Percentiles rank a stretch among this genome's conserved stretches.
These are phyloP conservation scores for Blastobotrys persicus DNA, from an alignment of 1,139 yeast genomes.

Conservation along the genomic window DNA sequence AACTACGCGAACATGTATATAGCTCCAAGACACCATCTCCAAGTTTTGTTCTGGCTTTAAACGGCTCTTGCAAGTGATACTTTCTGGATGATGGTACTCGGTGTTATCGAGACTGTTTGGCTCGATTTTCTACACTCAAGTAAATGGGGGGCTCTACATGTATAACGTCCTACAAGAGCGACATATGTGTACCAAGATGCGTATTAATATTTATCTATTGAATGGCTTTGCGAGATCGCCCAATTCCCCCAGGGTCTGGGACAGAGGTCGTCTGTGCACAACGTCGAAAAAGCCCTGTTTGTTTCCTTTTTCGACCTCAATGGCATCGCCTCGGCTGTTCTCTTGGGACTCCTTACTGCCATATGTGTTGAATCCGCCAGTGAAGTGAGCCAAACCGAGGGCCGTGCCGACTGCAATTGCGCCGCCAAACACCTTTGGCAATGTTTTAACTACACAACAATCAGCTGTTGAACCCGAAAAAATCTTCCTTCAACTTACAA, in stretches of 20 bases:
- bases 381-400: slow-evolving; percentile 46
- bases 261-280: slow-evolving; percentile 75
- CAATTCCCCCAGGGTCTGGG: slow-evolving; percentile 73
- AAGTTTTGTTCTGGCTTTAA: too few relatives aligned
- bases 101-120: too few relatives aligned
- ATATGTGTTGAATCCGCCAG: slow-evolving; percentile 43
- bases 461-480: not conserved
- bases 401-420: slow-evolving; percentile 41
- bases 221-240: slow-evolving; percentile 45
- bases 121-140: too few relatives aligned
- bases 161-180: too few relatives aligned
- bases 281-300: slow-evolving; percentile 82
- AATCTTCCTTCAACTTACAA: slow-evolving; percentile 21
- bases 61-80: too few relatives aligned
- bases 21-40: too few relatives aligned
- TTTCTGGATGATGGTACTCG: too few relatives aligned
- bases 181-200: not conserved
- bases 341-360: slow-evolving; percentile 37
- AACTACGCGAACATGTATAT: too few relatives aligned
- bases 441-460: slow-evolving; percentile 34
- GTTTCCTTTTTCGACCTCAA: slow-evolving; percentile 40
- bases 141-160: too few relatives aligned
- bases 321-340: slow-evolving; percentile 30
- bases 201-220: slow-evolving; percentile 15
- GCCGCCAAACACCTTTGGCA: slow-evolving; percentile 48